Evolutionary conservation across 139 green algal species (phyloP), one percentile per base, ranked within the genome.

Genomic region (Coelastrella sp.): DNA sequence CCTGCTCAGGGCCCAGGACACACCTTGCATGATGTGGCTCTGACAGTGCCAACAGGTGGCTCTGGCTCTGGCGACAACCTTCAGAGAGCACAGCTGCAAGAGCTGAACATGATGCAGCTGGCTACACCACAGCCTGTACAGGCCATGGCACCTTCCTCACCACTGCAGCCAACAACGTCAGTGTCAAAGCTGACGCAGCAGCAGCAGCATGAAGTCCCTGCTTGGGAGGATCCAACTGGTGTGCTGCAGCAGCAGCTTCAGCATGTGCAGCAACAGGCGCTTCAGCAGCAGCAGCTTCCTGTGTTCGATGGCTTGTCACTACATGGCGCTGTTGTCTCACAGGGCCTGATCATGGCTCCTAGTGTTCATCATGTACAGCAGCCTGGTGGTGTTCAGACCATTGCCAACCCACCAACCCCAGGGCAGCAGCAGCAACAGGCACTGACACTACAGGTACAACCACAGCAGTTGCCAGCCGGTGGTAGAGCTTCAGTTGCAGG

Each of bases 61-160:
- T 27, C 27, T 78, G 68, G 68, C 2, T 34, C 35, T 59, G 68
- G 32, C 8, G 68, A 78, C 35, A 19, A 78, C 35, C 40, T 37
- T 9, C 68, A 78, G 40, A 35, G 35, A 8, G 5, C 19, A 27
- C 41, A 62, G 48, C 32, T 81, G 48, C 48, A 53, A n/a, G 73
- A 81, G 15, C 73, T 81, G 21, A 81, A 81, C n/a, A n/a, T n/a
- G 50, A 40, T 81, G 50, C 48, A 81, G 73, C 73, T 81, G 17
- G 32, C 32, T 9, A 81, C 73, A 13, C 73, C 73, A 37, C 77
- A 45, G 59, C 77, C 77, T 3, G 8, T 84, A 63, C 50, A 50
- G 37, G 21, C 50, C 50, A 59, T 84, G 17, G 59, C 59, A 21
- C 57, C 77, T 34, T 23, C 57, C 3, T 84, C 77, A 35, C 57